Base-by-base conservation (phyloP, 331 rosid genomes). In the Cydonia oblonga region DNA sequence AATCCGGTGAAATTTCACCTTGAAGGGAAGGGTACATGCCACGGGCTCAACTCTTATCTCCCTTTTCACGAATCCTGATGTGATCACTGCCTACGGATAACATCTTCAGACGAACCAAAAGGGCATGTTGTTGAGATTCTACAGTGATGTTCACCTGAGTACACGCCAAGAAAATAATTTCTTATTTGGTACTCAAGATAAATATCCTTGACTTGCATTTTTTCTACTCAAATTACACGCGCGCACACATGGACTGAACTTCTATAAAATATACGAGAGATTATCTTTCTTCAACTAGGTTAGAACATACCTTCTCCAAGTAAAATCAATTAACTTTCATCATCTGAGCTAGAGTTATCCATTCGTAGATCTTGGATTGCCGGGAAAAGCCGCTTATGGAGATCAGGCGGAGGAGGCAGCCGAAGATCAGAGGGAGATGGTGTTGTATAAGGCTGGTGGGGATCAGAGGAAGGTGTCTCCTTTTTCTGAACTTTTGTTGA, bases 341-440 rank as follows among this genome's bases (percentile, higher is more conserved):
- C 99, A 66, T 95, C 97, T 68, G 99, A 91, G 81, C 99, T 91
- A 75, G 85, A 82, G 68, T 78, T 74, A 65, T 86, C 90, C 23
- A 72, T 29, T 64, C 92, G 76, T 68, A 89, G 84, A 73, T 87
- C 96, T 64, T 73, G 35, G 14, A 87, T 83, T 46, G 86, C 93
- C 1, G 93, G 96, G 67, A 85, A 84, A 56, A 89, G 84, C 57
- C 70, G 75, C 65, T 84, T 84, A 62, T 83, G 89, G 64, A 85
- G 38, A 77, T 85, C 86, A 30, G 87, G 68, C 30, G 79, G 9
- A 7, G 85, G 80, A 5, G 87, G 82, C 28, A 71, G 84, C 49
- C 51, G 81, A 24, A 62, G 28, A 56, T 84, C 84, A 0, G 89
- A 52, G 16, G 89, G 25, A 59, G 91, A 59, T 1, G 86, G 12